Evolutionary conservation across 306 rosid species (phyloP).

Genomic region (Gastrolobium villosum): DNA sequence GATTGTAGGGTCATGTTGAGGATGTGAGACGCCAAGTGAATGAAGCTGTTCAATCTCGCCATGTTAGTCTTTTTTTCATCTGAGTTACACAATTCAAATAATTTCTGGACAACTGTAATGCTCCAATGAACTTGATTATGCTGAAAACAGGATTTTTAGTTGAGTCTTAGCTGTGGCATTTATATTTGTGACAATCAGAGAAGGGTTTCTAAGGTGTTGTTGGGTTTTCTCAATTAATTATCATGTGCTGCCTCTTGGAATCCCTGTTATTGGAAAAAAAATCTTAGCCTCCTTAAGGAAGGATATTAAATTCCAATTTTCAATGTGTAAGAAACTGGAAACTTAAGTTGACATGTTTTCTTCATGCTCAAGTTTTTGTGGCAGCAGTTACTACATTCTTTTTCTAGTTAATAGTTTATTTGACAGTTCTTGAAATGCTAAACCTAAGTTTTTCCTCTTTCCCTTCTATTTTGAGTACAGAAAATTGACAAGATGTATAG

Average conservation of each 20-base stretch:
- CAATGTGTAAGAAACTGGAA: background rate
- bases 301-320: constrained; percentile 30
- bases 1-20: constrained; percentile 83
- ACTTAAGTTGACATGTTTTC: constrained; percentile 16
- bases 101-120: constrained; percentile 16
- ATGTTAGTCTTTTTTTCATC: constrained; percentile 71
- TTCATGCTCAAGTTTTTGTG: background rate
- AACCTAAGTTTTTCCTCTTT: constrained; percentile 35
- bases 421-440: constrained; percentile 16
- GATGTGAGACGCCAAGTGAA: constrained; percentile 93
- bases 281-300: constrained; percentile 7
- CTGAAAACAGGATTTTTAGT: constrained; percentile 4
- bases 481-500: constrained; percentile 91
- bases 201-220: constrained; percentile 8
- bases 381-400: constrained; percentile 10
- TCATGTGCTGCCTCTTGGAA: constrained; percentile 11
- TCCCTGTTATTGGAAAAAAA: constrained; percentile 24
- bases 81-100: constrained; percentile 28
- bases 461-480: constrained; percentile 59
- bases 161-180: constrained; percentile 2
- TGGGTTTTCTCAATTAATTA: constrained; percentile 26
- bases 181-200: constrained; percentile 32
- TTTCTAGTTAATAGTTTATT: constrained; percentile 22
- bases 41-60: constrained; percentile 94
- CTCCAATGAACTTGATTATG: constrained; percentile 37